Percentiles rank a stretch among this genome's conserved stretches.
Conservation (phyloP, 257 asterid genomes). For the Jasminum sambac region DNA sequence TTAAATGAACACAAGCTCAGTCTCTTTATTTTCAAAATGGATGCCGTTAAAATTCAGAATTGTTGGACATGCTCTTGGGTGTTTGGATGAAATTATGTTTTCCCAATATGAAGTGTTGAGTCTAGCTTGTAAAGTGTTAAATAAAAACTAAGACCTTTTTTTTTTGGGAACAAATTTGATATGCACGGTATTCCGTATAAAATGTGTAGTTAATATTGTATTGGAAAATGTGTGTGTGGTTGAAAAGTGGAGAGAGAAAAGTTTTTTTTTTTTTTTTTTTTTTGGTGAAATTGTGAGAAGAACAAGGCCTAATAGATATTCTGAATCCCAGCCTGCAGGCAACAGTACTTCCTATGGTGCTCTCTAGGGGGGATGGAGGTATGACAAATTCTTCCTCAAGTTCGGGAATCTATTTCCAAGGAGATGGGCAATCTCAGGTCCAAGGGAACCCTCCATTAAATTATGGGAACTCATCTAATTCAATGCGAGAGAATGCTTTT, state of each 20-base stretch:
- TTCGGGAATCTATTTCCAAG: conserved; percentile 84
- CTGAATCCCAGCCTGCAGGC: conserved; percentile 39
- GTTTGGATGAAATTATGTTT: conserved; percentile 15
- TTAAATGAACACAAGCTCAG: background rate
- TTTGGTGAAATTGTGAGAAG: too few relatives aligned
- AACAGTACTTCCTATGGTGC: conserved; percentile 57
- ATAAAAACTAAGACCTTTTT: too few relatives aligned
- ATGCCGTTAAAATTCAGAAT: background rate
- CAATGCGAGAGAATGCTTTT: conserved; percentile 53
- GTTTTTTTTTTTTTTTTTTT: too few relatives aligned
- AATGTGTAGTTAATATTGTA: too few relatives aligned
- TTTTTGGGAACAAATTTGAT: too few relatives aligned
- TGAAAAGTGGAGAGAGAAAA: too few relatives aligned
- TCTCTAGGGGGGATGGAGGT: conserved; percentile 72
- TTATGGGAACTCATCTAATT: conserved; percentile 63
- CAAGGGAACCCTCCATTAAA: conserved; percentile 69
- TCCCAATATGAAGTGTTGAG: conserved; percentile 9
- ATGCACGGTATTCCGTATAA: too few relatives aligned
- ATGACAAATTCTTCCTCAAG: conserved; percentile 75
- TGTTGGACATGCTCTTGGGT: background rate
- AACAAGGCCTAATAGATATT: conserved; percentile 40
- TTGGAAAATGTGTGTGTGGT: too few relatives aligned
- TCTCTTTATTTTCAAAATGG: background rate
- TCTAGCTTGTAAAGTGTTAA: conserved; percentile 27
- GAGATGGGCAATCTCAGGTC: conserved; percentile 69